Percentiles rank a stretch among this genome's conserved stretches.
Evolutionary conservation across 2,329 filamentous ascomycete species (phyloP).

Genomic region (Venturia asperata): DNA sequence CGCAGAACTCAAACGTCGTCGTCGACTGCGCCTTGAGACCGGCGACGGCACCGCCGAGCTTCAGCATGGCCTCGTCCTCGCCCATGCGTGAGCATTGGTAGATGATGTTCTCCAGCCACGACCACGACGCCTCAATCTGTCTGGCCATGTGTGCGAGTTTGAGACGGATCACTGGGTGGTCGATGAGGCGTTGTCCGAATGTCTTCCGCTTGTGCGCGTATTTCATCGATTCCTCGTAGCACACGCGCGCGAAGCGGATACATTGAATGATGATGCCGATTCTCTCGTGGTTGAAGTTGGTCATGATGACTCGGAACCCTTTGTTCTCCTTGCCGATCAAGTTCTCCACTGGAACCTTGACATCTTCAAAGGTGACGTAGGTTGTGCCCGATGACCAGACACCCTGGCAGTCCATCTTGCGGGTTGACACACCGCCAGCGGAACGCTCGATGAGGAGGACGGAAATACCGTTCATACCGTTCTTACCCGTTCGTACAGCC

Average conservation of each 20-base stretch:
- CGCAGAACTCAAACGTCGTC: slow-evolving; percentile 94
- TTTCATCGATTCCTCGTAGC: slow-evolving; percentile 92
- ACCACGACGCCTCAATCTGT: slow-evolving; percentile 94
- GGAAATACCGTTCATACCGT: slow-evolving; percentile 87
- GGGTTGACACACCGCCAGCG: slow-evolving; percentile 77
- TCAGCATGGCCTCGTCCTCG: slow-evolving; percentile 91
- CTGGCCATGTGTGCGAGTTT: slow-evolving; percentile 98
- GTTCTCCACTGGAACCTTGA: slow-evolving; percentile 99
- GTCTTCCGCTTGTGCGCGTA: slow-evolving; percentile 96
- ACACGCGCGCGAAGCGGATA: slow-evolving; percentile 89
- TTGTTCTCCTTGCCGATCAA: slow-evolving; percentile 96
- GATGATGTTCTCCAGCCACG: slow-evolving; percentile 92
- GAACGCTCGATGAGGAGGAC: slow-evolving; percentile 87
- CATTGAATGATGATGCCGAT: slow-evolving; percentile 98
- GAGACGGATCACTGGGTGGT: slow-evolving; percentile 93
- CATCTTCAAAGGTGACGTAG: slow-evolving; percentile 97
- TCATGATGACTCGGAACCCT: slow-evolving; percentile 97
- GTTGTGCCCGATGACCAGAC: slow-evolving; percentile 94
- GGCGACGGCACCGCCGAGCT: slow-evolving; percentile 89
- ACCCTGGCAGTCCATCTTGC: slow-evolving; percentile 97
- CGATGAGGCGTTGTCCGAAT: slow-evolving; percentile 92
- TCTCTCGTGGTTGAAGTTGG: slow-evolving; percentile 98
- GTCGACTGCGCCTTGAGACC: slow-evolving; percentile 90
- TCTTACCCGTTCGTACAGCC: slow-evolving; percentile 79
- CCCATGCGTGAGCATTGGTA: slow-evolving; percentile 91